Evolutionary conservation across 108 stramenopile species (phyloP).

Genomic region (Skeletonema marinoi): DNA sequence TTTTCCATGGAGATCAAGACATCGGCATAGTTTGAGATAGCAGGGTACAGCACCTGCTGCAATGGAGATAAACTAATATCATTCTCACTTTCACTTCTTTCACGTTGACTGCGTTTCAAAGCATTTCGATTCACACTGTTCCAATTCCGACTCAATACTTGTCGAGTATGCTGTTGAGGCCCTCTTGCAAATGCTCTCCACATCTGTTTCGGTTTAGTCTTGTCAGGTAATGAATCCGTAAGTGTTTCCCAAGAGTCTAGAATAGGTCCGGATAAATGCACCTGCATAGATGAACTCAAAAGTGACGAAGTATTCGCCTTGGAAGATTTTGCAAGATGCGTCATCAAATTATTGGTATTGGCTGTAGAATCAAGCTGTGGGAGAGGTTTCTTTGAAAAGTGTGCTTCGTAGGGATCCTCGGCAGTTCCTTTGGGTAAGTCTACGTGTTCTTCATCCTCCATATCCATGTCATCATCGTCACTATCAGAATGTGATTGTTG

Average conservation of each 20-base stretch:
- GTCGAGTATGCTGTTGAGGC: constrained; percentile 30
- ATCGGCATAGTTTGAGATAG: constrained; percentile 57
- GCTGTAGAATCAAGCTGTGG: constrained; percentile 23
- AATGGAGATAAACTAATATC: constrained; percentile 36
- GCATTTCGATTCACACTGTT: constrained; percentile 19
- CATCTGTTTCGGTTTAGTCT: neutral
- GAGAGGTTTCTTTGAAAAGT: constrained; percentile 33
- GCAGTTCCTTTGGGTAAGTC: constrained; percentile 6
- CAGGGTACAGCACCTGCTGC: constrained; percentile 40
- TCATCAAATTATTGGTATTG: constrained; percentile 3
- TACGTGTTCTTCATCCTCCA: constrained; percentile 6
- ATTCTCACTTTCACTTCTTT: constrained; percentile 1
- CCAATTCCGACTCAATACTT: constrained; percentile 45
- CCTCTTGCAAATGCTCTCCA: constrained; percentile 29
- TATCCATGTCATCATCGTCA: constrained; percentile 14
- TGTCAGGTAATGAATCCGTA: neutral
- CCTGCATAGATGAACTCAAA: constrained; percentile 24
- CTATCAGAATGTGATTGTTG: constrained; percentile 2
- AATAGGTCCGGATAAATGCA: constrained; percentile 33
- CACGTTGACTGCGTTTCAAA: constrained; percentile 20
- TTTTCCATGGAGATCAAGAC: constrained; percentile 55
- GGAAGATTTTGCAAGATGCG: constrained; percentile 8
- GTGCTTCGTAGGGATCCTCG: constrained; percentile 47
- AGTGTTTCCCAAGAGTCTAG: constrained; percentile 20
- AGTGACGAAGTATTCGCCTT: constrained; percentile 8